phyloP scores from a whole-genome alignment of 257 asterid genomes.

The Nicotiana otophora region DNA sequence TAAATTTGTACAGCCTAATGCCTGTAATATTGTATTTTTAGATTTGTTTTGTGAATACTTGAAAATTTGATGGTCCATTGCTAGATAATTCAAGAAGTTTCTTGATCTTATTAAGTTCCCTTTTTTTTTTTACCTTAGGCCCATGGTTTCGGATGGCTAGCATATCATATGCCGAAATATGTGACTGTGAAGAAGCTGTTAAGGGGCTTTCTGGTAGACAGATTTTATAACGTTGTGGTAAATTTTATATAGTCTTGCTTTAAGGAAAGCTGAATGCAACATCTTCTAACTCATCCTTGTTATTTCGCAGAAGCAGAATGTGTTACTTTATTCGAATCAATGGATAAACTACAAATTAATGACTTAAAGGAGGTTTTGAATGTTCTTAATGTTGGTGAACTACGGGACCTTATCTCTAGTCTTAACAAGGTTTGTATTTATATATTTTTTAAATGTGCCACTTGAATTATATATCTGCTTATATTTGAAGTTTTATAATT shows the following conservation, averaged over 20 bases:
- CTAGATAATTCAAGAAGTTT: constrained; percentile 2
- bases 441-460: background rate
- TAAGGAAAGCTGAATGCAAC: constrained; percentile 6
- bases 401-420: constrained; percentile 57
- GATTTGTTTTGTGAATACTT: background rate
- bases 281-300: constrained; percentile 5
- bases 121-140: constrained; percentile 32
- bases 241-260: constrained; percentile 3
- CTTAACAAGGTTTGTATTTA: constrained; percentile 49
- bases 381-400: constrained; percentile 57
- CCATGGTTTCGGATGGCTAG: constrained; percentile 91
- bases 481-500: background rate
- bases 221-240: constrained; percentile 7
- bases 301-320: constrained; percentile 59
- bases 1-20: background rate
- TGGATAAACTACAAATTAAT: constrained; percentile 38
- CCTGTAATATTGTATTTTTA: background rate
- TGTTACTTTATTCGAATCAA: constrained; percentile 36
- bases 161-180: constrained; percentile 70
- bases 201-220: constrained; percentile 60
- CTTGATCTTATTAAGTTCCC: background rate
- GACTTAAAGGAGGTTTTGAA: constrained; percentile 56
- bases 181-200: constrained; percentile 60
- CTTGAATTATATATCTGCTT: background rate
- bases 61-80: background rate